A percentile compares a stretch with the other conserved stretches of the same genome.
phyloP scores from a whole-genome alignment of 371 early-diverging fungal species.

The Apophysomyces sp. region DNA sequence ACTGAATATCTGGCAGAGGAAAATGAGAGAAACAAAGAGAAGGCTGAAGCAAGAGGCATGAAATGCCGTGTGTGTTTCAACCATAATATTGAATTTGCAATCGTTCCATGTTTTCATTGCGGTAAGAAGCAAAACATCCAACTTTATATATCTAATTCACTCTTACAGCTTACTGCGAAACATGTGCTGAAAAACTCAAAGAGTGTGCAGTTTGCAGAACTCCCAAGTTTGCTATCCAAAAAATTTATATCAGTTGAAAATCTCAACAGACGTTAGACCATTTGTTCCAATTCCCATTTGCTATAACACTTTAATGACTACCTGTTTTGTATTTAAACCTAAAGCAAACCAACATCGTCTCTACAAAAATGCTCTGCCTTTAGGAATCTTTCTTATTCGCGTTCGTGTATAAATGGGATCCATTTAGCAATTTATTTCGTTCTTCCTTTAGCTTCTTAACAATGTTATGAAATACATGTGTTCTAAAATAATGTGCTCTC shows the following conservation, averaged over 20 bases:
- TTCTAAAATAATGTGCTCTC: too few species aligned
- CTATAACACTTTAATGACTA: too few species aligned
- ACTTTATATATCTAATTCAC: background rate
- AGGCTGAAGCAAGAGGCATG: slow-evolving; percentile 2
- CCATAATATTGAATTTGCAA: slow-evolving; percentile 22
- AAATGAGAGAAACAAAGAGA: slow-evolving; percentile 4
- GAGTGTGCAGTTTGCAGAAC: slow-evolving; percentile 43
- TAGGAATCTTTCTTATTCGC: too few species aligned
- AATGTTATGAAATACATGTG: too few species aligned
- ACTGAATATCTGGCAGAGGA: background rate
- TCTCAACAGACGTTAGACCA: too few species aligned
- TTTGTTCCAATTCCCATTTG: too few species aligned
- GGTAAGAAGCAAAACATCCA: slow-evolving; percentile 20
- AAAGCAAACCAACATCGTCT: too few species aligned
- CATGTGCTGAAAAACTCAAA: slow-evolving; percentile 27
- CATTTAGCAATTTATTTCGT: too few species aligned
- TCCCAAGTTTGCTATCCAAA: slow-evolving; percentile 23
- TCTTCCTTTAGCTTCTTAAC: too few species aligned
- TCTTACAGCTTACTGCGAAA: slow-evolving; percentile 31
- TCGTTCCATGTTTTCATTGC: slow-evolving; percentile 39
- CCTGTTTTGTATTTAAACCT: too few species aligned
- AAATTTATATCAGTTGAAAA: slow-evolving; percentile 21
- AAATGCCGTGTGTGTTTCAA: slow-evolving; percentile 41
- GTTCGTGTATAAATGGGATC: too few species aligned
- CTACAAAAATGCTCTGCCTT: too few species aligned